Evolutionary conservation across 306 rosid species (phyloP).

Genomic region (Trifolium subterraneum): DNA sequence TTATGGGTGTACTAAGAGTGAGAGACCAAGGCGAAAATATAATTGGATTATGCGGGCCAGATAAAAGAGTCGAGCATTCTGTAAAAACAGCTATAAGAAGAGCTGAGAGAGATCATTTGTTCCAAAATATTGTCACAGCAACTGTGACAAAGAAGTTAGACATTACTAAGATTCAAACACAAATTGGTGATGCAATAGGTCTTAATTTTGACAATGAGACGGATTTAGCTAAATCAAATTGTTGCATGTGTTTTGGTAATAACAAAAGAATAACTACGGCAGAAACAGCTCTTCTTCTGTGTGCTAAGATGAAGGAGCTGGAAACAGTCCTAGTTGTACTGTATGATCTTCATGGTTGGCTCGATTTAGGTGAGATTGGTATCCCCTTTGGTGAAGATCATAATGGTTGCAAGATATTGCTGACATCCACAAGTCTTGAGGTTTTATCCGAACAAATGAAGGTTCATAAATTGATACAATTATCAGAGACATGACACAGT

Average conservation of each 20-base stretch:
- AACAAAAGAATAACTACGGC: neutral
- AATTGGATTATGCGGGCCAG: neutral
- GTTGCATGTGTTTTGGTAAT: neutral
- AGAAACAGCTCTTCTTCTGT: neutral
- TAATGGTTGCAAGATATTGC: conserved; percentile 15
- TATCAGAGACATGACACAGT: neutral
- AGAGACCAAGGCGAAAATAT: neutral
- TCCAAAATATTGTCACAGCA: neutral
- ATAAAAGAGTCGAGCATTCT: neutral
- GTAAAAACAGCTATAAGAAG: neutral
- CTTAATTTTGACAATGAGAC: neutral
- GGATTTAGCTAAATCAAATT: neutral
- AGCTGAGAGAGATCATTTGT: neutral
- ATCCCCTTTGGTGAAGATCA: conserved; percentile 1
- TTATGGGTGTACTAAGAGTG: neutral
- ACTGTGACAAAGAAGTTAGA: neutral
- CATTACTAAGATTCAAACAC: neutral
- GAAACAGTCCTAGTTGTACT: conserved; percentile 9
- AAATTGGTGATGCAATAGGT: conserved; percentile 19
- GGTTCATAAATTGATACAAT: conserved; percentile 12
- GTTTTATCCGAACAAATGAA: neutral
- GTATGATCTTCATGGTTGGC: neutral
- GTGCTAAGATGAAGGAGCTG: conserved; percentile 28
- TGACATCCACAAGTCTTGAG: neutral
- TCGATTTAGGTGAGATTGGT: conserved; percentile 3